These are phyloP conservation scores for Ophioceras dolichostomum DNA, from an alignment of 2,329 filamentous ascomycete genomes.

Conservation along the genomic window DNA sequence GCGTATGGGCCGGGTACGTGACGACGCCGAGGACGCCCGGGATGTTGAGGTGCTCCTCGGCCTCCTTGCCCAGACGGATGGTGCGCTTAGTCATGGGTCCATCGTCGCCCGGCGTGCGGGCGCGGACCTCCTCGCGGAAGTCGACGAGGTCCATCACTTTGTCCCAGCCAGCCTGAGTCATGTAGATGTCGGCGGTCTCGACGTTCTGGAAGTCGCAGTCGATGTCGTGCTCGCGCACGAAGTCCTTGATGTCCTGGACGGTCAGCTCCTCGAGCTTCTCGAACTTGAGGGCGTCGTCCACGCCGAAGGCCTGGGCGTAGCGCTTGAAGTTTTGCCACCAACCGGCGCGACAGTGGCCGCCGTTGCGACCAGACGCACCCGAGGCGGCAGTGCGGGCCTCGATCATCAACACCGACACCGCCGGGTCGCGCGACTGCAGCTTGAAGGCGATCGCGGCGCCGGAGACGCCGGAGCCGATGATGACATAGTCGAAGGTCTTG, in stretches of 20 bases:
- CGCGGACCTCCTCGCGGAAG: slow-evolving; percentile 13
- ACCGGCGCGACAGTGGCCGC: slow-evolving; percentile 10
- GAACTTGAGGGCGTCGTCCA: background rate
- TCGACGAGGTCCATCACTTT: slow-evolving; percentile 17
- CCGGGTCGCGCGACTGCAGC: slow-evolving; percentile 11
- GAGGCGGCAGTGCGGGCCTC: slow-evolving; percentile 15
- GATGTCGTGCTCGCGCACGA: slow-evolving; percentile 50
- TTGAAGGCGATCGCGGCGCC: slow-evolving; percentile 18
- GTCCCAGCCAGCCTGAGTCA: slow-evolving; percentile 19
- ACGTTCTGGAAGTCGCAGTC: slow-evolving; percentile 26
- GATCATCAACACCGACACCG: slow-evolving; percentile 10
- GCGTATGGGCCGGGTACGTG: slow-evolving; percentile 31
- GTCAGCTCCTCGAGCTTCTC: slow-evolving; percentile 2
- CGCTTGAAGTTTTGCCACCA: slow-evolving; percentile 1
- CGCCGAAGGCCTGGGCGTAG: slow-evolving; percentile 1
- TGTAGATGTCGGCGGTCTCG: slow-evolving; percentile 32
- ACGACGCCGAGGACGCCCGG: slow-evolving; percentile 25
- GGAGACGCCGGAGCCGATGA: slow-evolving; percentile 25
- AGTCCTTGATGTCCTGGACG: slow-evolving; percentile 25
- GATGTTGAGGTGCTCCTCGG: slow-evolving; percentile 17
- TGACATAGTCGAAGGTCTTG: slow-evolving; percentile 13
- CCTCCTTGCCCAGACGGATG: slow-evolving; percentile 21
- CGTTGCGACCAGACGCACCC: slow-evolving; percentile 18
- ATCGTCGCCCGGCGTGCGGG: slow-evolving; percentile 9
- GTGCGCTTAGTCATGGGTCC: slow-evolving; percentile 25